Percentiles rank a stretch among this genome's conserved stretches.
These are phyloP conservation scores for Blastomyces emzantsi DNA, from an alignment of 2,329 filamentous ascomycete genomes.

Conservation along the genomic window DNA sequence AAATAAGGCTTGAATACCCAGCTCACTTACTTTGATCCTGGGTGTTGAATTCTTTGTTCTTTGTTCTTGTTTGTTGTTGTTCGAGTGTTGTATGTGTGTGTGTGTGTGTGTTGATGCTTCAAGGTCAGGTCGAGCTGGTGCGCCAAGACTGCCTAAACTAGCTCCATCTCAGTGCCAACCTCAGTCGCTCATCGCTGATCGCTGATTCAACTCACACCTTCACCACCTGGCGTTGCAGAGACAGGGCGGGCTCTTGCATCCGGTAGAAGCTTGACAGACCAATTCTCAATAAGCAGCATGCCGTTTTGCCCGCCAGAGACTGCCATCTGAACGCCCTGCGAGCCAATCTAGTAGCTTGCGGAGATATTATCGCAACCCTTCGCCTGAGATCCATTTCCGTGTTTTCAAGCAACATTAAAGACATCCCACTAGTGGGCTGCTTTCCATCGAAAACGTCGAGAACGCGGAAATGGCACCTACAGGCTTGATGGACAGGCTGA, in stretches of 20 bases:
- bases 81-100: too few species aligned
- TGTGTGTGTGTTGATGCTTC: too few species aligned
- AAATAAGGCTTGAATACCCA: too few species aligned
- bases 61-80: too few species aligned
- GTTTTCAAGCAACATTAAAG: background rate
- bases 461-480: conserved; percentile 5
- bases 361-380: background rate
- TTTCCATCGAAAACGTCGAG: too few species aligned
- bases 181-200: background rate
- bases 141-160: background rate
- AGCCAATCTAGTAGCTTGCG: background rate
- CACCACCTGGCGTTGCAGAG: background rate
- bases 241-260: background rate
- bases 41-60: too few species aligned
- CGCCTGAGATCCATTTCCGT: background rate
- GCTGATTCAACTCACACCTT: background rate
- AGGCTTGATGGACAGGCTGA: conserved; percentile 5
- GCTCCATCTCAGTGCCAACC: background rate
- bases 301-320: too few species aligned
- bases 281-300: background rate
- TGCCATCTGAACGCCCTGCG: too few species aligned
- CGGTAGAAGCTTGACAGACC: background rate
- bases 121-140: too few species aligned
- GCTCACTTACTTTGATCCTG: too few species aligned
- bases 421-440: background rate